Base-by-base conservation (phyloP, 176 grass and related monocot genomes). In the Elaeis guineensis region DNA sequence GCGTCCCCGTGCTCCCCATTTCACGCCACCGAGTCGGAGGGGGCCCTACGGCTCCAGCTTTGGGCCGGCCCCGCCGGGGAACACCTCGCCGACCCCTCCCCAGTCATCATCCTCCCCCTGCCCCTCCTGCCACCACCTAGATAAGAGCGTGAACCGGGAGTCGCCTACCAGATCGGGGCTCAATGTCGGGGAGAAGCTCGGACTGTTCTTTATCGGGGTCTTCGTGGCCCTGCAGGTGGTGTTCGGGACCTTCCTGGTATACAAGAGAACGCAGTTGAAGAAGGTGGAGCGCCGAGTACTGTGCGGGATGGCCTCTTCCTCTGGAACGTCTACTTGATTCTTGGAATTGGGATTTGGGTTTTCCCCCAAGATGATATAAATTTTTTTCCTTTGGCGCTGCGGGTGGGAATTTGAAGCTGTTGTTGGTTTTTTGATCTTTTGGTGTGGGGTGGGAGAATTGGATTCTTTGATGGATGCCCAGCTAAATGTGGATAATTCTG, bases 121-220 rank as follows among this genome's bases (percentile, higher is more conserved):
- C 26, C 61, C 32, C 4, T 14, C 61, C 19, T 4, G 30, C 6
- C 39, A 23, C 19, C 9, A 9, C 14, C n/a, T n/a, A n/a, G n/a
- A n/a, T 11, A 9, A 3, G 35, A 14, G 35, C 35, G 35, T 14
- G 35, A 14, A 11, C 35, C 8, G 35, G 35, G 35, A 44, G 11
- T 44, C 35, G 35, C 9, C 18, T 5, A 6, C 17, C 5, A 50
- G 16, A 18, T 19, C 18, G 12, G 49, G 44, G 44, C 21, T 64
- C 44, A 64, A 64, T 64, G 23, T 17, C 18, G 39, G 39, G 19
- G 39, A 64, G 44, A 64, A 50, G 15, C 9, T 64, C 44, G 62
- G 62, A 32, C n/a, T 64, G 44, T 3, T 22, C 14, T 64, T 64
- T 19, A 18, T n/a, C 15, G 62, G 44, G 12, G 20, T 64, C 62